Base-by-base conservation (phyloP, 352 stramenopile species). In the Phytopythium kandeliae region DNA sequence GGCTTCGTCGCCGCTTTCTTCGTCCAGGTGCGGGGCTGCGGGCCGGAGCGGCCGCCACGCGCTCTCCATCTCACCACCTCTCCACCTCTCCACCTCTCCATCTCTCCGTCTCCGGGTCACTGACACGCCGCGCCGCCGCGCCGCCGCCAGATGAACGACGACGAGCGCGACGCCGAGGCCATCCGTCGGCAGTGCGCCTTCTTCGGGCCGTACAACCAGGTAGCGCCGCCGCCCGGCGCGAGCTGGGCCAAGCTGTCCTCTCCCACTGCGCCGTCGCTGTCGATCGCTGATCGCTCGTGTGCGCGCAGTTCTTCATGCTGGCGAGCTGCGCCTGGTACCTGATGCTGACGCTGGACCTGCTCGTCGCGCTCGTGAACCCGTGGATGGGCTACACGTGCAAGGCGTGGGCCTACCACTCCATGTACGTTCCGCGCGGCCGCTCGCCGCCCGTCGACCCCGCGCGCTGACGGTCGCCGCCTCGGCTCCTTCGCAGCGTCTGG, bases 301-400 rank as follows among this genome's bases (percentile, higher is more conserved):
- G 11, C 44, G 11, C 44, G 13, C 52, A 86, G 75, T 94, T 94
- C 55, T 94, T 89, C 59, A 33, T 86, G 17, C 63, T 91, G 15
- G 75, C 76, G 2, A 71, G 78, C 36, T 67, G 52, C n/a, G 58
- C 67, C 9, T 94, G 83, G 83, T 92, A 92, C 60, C 63, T 92
- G 45, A 94, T 92, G 83, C 71, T 94, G 25, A 74, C 83, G 35
- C 51, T 92, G 26, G 83, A 92, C 56, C 69, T 94, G 48, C 74
- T 94, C 19, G 77, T 94, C 52, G 83, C 80, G 47, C 77, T 94
- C 40, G 80, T 94, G 40, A 92, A 94, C 57, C 83, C 83, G 8
- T 92, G 83, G 83, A 92, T 92, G 78, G 80, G 83, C 46, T 94
- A 94, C 62, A 70, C 77, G 13, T 90, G 82, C 73, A 94, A 94